phyloP scores from a whole-genome alignment of 805 yeast species.

The Danielia reshetovae region DNA sequence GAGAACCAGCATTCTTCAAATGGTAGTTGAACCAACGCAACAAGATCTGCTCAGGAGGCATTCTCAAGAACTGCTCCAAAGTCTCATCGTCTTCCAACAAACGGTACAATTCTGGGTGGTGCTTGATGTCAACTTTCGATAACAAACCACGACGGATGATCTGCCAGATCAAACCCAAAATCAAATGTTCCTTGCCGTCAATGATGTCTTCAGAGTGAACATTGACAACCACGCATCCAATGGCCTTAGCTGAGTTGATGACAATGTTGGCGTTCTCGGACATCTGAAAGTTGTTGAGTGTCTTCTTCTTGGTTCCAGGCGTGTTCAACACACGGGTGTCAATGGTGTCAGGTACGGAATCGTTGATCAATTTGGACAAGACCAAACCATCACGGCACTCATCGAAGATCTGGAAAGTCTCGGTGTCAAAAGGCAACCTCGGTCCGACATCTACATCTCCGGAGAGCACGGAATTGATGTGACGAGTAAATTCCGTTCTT shows the following conservation, averaged over 20 bases:
- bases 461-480: constrained; percentile 84
- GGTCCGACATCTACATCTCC: constrained; percentile 85
- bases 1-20: constrained; percentile 86
- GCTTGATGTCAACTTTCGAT: constrained; percentile 90
- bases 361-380: constrained; percentile 88
- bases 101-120: constrained; percentile 95
- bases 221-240: constrained; percentile 96
- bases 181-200: constrained; percentile 90
- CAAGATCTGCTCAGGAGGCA: constrained; percentile 96
- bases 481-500: constrained; percentile 91
- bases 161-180: constrained; percentile 94
- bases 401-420: constrained; percentile 92
- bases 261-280: constrained; percentile 96
- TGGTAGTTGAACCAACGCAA: constrained; percentile 98
- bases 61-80: constrained; percentile 89
- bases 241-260: constrained; percentile 97
- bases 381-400: constrained; percentile 95
- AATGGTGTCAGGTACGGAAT: constrained; percentile 96
- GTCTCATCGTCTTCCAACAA: constrained; percentile 95
- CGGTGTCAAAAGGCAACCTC: constrained; percentile 87
- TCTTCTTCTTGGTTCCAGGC: constrained; percentile 70
- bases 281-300: constrained; percentile 90
- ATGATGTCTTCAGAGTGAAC: constrained; percentile 94
- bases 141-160: constrained; percentile 94
- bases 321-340: constrained; percentile 94